Conservation (phyloP, 495 filamentous ascomycete species). For the Thozetella sp. region DNA sequence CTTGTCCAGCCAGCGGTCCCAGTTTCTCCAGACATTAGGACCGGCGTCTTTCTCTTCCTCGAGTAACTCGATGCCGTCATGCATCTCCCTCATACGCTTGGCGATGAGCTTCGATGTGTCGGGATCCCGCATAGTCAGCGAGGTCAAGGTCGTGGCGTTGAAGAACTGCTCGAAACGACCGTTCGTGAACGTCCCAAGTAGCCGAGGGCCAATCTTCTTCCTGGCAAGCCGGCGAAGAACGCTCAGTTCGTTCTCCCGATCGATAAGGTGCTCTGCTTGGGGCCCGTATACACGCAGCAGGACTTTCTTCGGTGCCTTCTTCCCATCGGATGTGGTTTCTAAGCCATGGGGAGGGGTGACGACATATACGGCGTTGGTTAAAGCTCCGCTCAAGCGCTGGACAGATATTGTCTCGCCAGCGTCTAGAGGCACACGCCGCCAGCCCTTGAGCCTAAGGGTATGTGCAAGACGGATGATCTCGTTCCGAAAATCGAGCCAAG, state of each 20-base stretch:
- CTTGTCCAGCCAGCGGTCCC: constrained; percentile 91
- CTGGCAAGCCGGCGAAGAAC: constrained; percentile 85
- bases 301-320: constrained; percentile 63
- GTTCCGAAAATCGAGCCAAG: constrained; percentile 80
- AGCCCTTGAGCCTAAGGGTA: constrained; percentile 86
- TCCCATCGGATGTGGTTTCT: constrained; percentile 29
- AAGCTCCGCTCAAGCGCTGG: constrained; percentile 83
- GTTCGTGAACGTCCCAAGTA: constrained; percentile 93
- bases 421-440: constrained; percentile 77
- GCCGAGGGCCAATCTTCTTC: constrained; percentile 88
- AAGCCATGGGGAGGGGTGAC: constrained; percentile 75
- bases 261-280: constrained; percentile 94
- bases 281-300: constrained; percentile 93
- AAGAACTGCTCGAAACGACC: constrained; percentile 97
- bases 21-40: constrained; percentile 85
- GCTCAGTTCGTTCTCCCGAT: constrained; percentile 84
- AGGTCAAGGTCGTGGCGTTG: constrained; percentile 76
- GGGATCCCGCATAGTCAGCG: constrained; percentile 75
- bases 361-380: constrained; percentile 96
- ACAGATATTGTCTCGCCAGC: constrained; percentile 71
- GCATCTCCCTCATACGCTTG: constrained; percentile 97
- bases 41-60: constrained; percentile 76
- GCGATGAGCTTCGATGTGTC: constrained; percentile 90
- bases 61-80: constrained; percentile 88
- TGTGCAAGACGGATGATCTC: constrained; percentile 89